phyloP scores from a whole-genome alignment of 768 basidiomycete genomes.

The Cystoderma amianthinum region DNA sequence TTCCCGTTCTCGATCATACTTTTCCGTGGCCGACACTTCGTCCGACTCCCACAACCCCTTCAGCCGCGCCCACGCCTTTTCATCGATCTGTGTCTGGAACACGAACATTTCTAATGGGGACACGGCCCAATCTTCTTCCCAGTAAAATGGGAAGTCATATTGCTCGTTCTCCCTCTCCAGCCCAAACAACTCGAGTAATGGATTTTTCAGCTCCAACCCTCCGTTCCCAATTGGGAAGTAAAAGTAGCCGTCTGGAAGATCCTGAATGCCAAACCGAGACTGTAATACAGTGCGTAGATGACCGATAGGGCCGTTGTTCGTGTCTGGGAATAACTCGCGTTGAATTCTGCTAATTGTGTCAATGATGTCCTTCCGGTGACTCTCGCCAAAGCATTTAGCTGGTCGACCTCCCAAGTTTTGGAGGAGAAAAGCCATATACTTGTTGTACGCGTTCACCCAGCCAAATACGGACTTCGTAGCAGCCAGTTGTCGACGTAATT shows the following conservation, averaged over 20 bases:
- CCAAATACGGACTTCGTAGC: conserved; percentile 29
- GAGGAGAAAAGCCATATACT: conserved; percentile 29
- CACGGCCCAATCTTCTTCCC: too few relatives aligned
- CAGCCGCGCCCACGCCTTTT: conserved; percentile 11
- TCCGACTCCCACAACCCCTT: conserved; percentile 18
- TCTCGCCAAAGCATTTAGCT: conserved; percentile 22
- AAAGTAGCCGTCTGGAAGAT: conserved; percentile 33
- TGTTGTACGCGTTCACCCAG: conserved; percentile 30
- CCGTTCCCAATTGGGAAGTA: conserved; percentile 30
- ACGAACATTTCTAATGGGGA: conserved; percentile 12
- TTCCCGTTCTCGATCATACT: too few relatives aligned
- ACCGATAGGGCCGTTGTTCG: conserved; percentile 13
- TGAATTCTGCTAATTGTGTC: conserved; percentile 24
- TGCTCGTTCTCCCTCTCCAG: conserved; percentile 12
- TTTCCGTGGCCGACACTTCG: conserved; percentile 4
- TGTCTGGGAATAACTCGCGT: conserved; percentile 21
- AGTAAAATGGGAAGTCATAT: too few relatives aligned
- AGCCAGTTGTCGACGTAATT: conserved; percentile 27
- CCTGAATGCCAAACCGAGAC: conserved; percentile 20
- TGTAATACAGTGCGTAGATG: conserved; percentile 13
- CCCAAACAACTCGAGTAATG: conserved; percentile 28
- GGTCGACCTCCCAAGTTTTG: conserved; percentile 28
- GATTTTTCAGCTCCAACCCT: conserved; percentile 28
- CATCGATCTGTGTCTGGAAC: conserved; percentile 16
- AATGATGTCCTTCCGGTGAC: conserved; percentile 22